These are phyloP conservation scores for Scedosporium aurantiacum DNA, from an alignment of 2,329 filamentous ascomycete genomes.

Conservation along the genomic window DNA sequence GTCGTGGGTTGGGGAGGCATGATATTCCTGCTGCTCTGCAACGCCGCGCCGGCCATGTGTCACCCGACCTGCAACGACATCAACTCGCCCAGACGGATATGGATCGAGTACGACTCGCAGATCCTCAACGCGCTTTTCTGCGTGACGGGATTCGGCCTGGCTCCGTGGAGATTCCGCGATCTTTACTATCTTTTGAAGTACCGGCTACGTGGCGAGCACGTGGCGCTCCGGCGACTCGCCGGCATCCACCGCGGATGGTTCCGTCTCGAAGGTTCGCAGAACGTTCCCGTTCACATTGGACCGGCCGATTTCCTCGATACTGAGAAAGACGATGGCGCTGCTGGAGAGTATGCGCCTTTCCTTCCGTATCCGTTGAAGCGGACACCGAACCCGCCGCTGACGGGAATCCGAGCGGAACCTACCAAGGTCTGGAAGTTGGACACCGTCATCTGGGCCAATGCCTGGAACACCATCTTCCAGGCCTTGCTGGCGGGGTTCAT, in stretches of 20 bases:
- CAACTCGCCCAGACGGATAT: conserved; percentile 64
- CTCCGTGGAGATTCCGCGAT: conserved; percentile 77
- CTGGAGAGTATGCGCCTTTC: conserved; percentile 22
- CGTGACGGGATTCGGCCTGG: conserved; percentile 73
- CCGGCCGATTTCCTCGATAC: conserved; percentile 19
- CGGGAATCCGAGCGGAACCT: conserved; percentile 55
- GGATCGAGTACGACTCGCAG: conserved; percentile 79
- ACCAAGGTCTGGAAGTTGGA: conserved; percentile 68
- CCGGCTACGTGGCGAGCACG: conserved; percentile 39
- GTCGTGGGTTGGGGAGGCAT: conserved; percentile 85
- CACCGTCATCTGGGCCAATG: conserved; percentile 66
- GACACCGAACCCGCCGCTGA: conserved; percentile 57
- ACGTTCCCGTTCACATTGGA: conserved; percentile 41
- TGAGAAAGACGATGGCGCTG: conserved; percentile 21
- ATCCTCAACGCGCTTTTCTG: conserved; percentile 64
- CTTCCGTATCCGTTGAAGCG: conserved; percentile 50
- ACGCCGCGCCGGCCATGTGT: conserved; percentile 65
- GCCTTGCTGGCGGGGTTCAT: conserved; percentile 64
- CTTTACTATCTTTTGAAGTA: conserved; percentile 62
- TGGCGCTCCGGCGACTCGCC: conserved; percentile 56
- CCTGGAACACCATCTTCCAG: conserved; percentile 71
- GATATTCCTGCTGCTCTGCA: conserved; percentile 75
- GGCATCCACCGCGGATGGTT: conserved; percentile 70
- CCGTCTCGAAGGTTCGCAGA: conserved; percentile 54
- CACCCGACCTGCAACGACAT: conserved; percentile 57